These are phyloP conservation scores for Thelonectria discophora DNA, from an alignment of 2,329 filamentous ascomycete genomes.

Conservation along the genomic window DNA sequence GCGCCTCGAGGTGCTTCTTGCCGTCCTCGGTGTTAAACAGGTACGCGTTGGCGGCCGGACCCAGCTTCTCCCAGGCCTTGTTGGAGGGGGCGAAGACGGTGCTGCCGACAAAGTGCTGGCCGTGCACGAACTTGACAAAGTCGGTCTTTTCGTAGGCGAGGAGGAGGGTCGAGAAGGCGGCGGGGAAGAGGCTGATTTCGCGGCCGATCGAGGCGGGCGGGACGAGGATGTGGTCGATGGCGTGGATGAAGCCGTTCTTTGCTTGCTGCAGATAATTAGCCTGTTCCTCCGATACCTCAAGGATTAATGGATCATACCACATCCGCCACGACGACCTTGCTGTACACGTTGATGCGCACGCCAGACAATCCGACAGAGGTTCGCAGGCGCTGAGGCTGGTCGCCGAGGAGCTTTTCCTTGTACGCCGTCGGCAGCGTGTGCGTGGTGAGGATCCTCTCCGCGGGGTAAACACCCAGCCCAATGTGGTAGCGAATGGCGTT, in stretches of 20 bases:
- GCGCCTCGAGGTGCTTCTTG: conserved; percentile 76
- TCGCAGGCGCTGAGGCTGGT: conserved; percentile 75
- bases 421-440: conserved; percentile 80
- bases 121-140: conserved; percentile 68
- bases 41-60: conserved; percentile 79
- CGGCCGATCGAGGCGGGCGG: conserved; percentile 72
- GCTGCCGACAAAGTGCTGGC: conserved; percentile 65
- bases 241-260: conserved; percentile 84
- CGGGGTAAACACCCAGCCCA: conserved; percentile 71
- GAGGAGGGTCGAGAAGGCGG: conserved; percentile 80
- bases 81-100: conserved; percentile 87
- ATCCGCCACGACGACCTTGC: conserved; percentile 73
- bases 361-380: conserved; percentile 70
- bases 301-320: conserved; percentile 61
- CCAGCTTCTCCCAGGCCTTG: conserved; percentile 79
- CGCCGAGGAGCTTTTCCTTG: conserved; percentile 66
- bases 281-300: neutral
- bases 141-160: conserved; percentile 79
- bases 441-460: conserved; percentile 69
- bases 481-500: conserved; percentile 79
- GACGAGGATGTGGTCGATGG: conserved; percentile 76
- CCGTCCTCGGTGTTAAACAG: conserved; percentile 81
- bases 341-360: conserved; percentile 79
- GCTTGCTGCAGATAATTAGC: conserved; percentile 59
- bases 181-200: conserved; percentile 71